A percentile compares a stretch with the other conserved stretches of the same genome.
Conservation (phyloP, 2,329 filamentous ascomycete species). For the Fusarium graminum region DNA sequence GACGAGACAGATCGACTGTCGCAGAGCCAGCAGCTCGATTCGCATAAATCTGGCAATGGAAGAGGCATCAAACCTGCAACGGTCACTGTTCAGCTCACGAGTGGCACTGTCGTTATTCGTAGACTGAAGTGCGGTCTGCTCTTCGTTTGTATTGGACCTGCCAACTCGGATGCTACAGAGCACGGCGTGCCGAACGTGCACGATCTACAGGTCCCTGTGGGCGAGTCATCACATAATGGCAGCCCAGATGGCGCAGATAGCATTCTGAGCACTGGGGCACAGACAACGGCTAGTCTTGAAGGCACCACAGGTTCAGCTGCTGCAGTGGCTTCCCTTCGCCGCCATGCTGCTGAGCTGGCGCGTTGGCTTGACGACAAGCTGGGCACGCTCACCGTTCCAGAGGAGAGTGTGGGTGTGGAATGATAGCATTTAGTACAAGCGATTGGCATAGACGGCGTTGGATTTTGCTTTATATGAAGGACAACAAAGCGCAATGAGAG, state of each 20-base stretch:
- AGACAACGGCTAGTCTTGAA: slow-evolving; percentile 58
- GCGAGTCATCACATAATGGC: slow-evolving; percentile 54
- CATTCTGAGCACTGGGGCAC: slow-evolving; percentile 60
- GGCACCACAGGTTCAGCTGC: slow-evolving; percentile 58
- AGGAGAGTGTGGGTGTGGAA: slow-evolving; percentile 62
- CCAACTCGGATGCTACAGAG: slow-evolving; percentile 51
- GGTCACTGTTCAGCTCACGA: slow-evolving; percentile 71
- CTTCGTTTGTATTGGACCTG: slow-evolving; percentile 70
- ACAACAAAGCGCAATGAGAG: slow-evolving; percentile 19
- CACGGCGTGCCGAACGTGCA: slow-evolving; percentile 37
- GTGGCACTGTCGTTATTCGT: slow-evolving; percentile 70
- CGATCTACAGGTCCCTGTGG: slow-evolving; percentile 45
- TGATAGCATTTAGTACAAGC: slow-evolving; percentile 33
- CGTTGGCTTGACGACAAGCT: slow-evolving; percentile 72
- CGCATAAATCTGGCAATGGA: slow-evolving; percentile 30
- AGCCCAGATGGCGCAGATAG: slow-evolving; percentile 62
- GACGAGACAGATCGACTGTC: slow-evolving; percentile 46
- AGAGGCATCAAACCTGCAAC: slow-evolving; percentile 55
- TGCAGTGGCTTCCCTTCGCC: slow-evolving; percentile 65
- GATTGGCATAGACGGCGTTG: slow-evolving; percentile 46
- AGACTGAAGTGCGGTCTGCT: slow-evolving; percentile 70
- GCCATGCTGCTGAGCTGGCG: slow-evolving; percentile 70
- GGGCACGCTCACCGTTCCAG: slow-evolving; percentile 64
- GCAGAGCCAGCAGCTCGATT: slow-evolving; percentile 45
- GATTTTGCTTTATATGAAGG: slow-evolving; percentile 28